Conservation (phyloP, 106 monocot species). For the Triglochin maritima region DNA sequence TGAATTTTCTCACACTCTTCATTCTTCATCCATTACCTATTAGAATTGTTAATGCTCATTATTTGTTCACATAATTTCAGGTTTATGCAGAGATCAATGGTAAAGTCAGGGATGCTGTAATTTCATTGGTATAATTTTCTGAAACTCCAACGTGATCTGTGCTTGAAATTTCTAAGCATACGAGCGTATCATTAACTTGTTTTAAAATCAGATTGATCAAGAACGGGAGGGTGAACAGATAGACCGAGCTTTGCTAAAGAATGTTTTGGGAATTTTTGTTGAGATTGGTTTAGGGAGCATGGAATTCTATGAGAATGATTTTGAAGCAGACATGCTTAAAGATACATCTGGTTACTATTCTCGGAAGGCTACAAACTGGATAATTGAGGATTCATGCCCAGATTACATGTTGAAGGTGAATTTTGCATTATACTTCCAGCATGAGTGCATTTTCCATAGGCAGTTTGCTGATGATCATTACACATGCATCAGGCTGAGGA, state of each 20-base stretch:
- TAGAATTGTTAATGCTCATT: not conserved
- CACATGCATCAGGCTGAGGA: conserved; percentile 21
- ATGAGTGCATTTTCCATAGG: not conserved
- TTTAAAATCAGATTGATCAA: conserved; percentile 47
- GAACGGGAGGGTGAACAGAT: conserved; percentile 72
- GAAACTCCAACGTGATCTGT: not conserved
- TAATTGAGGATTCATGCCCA: conserved; percentile 34
- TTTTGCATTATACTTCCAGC: not conserved
- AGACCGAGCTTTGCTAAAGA: conserved; percentile 56
- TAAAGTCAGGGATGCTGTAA: conserved; percentile 56
- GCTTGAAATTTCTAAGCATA: not conserved
- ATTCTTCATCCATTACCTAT: not conserved
- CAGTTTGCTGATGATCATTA: not conserved
- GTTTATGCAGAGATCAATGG: conserved; percentile 50
- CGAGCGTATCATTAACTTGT: not conserved
- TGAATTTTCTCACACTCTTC: not conserved
- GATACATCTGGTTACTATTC: conserved; percentile 31
- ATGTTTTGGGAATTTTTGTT: conserved; percentile 65
- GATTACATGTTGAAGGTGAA: conserved; percentile 38
- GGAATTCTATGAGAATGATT: conserved; percentile 31
- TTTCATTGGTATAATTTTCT: conserved; percentile 39
- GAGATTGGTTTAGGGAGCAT: conserved; percentile 46
- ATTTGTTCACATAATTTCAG: conserved; percentile 13
- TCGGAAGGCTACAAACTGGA: conserved; percentile 37
- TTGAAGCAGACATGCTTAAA: conserved; percentile 28